Evolutionary conservation across 805 yeast genomes (phyloP).

Genomic region (Candida orba): DNA sequence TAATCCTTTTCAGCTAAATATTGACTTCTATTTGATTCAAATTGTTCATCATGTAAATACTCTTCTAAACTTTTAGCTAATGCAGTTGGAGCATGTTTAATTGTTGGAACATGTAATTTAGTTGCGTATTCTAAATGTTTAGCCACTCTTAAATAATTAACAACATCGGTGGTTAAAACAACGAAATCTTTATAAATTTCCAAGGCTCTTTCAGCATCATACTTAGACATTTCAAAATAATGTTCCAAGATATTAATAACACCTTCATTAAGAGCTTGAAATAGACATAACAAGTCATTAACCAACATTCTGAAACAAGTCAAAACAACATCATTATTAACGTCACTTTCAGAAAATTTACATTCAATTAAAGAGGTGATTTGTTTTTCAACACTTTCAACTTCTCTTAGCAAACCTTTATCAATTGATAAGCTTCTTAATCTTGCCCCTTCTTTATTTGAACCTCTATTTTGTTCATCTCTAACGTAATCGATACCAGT

Average conservation of each 20-base stretch:
- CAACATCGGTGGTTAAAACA: slow-evolving; percentile 78
- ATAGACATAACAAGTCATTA: slow-evolving; percentile 79
- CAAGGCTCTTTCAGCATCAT: slow-evolving; percentile 82
- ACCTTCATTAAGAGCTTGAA: slow-evolving; percentile 91
- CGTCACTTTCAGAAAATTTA: slow-evolving; percentile 69
- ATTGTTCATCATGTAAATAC: slow-evolving; percentile 79
- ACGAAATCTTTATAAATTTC: slow-evolving; percentile 81
- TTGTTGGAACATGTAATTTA: slow-evolving; percentile 87
- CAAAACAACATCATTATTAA: slow-evolving; percentile 75
- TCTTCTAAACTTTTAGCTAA: slow-evolving; percentile 81
- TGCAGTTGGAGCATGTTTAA: slow-evolving; percentile 95
- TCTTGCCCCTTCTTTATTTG: slow-evolving; percentile 47
- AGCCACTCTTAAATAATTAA: slow-evolving; percentile 80
- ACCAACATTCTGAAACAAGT: slow-evolving; percentile 84
- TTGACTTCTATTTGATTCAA: slow-evolving; percentile 72
- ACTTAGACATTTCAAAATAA: slow-evolving; percentile 84
- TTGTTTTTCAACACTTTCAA: slow-evolving; percentile 79
- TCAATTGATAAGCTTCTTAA: slow-evolving; percentile 60
- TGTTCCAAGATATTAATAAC: slow-evolving; percentile 90
- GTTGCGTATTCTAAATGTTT: slow-evolving; percentile 83
- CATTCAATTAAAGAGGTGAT: slow-evolving; percentile 70
- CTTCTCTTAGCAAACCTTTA: slow-evolving; percentile 76
- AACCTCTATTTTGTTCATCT: slow-evolving; percentile 42
- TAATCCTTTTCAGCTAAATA: slow-evolving; percentile 61
- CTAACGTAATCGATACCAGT: slow-evolving; percentile 73